These are phyloP conservation scores for Neurospora discreta DNA, from an alignment of 495 filamentous ascomycete genomes.

Conservation along the genomic window DNA sequence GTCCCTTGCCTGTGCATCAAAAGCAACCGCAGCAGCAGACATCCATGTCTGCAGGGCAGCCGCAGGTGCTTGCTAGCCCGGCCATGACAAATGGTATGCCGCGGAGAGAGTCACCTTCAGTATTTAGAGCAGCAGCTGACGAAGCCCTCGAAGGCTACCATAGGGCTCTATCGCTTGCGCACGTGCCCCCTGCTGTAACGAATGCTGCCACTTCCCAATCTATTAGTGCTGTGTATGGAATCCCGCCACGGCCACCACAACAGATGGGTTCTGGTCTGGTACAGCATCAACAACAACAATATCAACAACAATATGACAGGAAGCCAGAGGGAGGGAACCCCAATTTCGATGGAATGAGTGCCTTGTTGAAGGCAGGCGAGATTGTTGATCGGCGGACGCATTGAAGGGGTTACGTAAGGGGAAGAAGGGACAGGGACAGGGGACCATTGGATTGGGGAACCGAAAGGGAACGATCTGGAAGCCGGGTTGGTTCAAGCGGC, in stretches of 20 bases:
- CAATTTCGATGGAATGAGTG: constrained; percentile 39
- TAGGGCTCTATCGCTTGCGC: constrained; percentile 2
- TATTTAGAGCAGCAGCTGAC: constrained; percentile 6
- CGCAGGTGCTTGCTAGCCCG: background rate
- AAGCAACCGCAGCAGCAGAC: background rate
- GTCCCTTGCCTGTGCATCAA: background rate
- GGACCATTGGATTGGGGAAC: background rate
- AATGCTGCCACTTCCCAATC: background rate
- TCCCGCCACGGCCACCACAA: background rate
- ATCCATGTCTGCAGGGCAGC: background rate
- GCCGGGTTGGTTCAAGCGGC: background rate
- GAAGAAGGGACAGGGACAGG: constrained; percentile 7
- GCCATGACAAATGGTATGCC: constrained; percentile 14
- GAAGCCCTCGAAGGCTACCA: constrained; percentile 12
- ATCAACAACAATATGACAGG: background rate
- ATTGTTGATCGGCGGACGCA: constrained; percentile 36
- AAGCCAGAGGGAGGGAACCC: constrained; percentile 4
- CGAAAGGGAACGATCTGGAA: background rate
- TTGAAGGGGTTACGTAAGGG: constrained; percentile 3
- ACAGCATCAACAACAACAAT: background rate
- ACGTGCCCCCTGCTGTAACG: background rate
- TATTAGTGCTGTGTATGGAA: background rate
- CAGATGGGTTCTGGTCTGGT: background rate
- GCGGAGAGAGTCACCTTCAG: background rate
- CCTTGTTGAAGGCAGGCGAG: constrained; percentile 42